Base-by-base conservation (phyloP, 345 rosid species). In the Cochlearia excelsa region DNA sequence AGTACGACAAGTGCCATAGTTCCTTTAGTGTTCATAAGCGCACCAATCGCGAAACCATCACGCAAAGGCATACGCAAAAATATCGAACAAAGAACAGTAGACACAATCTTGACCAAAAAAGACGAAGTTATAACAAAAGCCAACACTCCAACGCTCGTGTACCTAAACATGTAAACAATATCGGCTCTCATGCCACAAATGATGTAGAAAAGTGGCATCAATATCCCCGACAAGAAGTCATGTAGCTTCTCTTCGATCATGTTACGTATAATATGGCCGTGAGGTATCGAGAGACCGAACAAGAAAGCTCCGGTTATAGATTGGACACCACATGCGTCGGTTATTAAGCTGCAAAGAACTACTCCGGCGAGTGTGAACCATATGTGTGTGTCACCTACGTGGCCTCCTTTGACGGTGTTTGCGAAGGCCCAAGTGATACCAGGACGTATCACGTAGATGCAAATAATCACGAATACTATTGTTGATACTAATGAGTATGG, bases 11-110 rank as follows among this genome's bases (percentile, higher is more conserved):
- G 66, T 1, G 85, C 72, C 56, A 82, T 63, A 29, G 82, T 69
- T n/a, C 95, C 95, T 65, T 84, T 84, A 33, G 86, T 78, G 69
- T 84, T 87, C 88, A 84, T 79, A 54, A 87, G 81, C 7, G 78
- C 61, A 1, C 86, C 91, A 1, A 84, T 73, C 34, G 80, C 71
- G 6, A 79, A 2, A 3, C 75, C 74, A 9, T 84, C 86, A 49
- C 53, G 63, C 9, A 62, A 26, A 30, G 78, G 65, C 69, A 75
- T 60, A 4, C 57, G 39, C 74, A 52, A 59, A 31, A 62, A 57
- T 7, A 66, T 7, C 30, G 81, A 74, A 46, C 77, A 74, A 9
- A 71, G 4, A 27, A 79, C 59, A 10, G 81, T 71, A 57, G 79
- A 74, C 11, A 59, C 41, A 30, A 87, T 51, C 74, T 87, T 87